These are phyloP conservation scores for Malassezia vespertilionis DNA, from an alignment of 1,284 basidiomycete species.

Conservation along the genomic window DNA sequence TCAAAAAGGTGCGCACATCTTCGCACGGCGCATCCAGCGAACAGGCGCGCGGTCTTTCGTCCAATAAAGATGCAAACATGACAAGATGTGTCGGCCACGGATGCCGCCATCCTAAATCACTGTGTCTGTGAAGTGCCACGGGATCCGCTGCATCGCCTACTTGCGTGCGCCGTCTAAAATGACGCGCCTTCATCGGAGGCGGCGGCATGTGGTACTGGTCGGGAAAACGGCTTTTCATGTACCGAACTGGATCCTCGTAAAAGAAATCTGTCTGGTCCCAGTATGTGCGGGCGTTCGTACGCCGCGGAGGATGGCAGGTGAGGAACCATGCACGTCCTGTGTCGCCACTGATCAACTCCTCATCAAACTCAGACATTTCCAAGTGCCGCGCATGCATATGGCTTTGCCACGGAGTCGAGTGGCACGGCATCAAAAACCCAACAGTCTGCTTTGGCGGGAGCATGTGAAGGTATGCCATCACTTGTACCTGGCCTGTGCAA, in stretches of 20 bases:
- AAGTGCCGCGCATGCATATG: slow-evolving; percentile 57
- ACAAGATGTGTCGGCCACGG: slow-evolving; percentile 70
- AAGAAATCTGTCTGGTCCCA: slow-evolving; percentile 74
- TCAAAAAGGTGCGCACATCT: slow-evolving; percentile 50
- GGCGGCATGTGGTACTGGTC: slow-evolving; percentile 56
- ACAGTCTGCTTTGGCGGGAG: slow-evolving; percentile 43
- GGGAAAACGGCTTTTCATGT: slow-evolving; percentile 61
- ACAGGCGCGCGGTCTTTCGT: slow-evolving; percentile 18
- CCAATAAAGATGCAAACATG: slow-evolving; percentile 64
- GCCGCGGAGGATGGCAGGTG: slow-evolving; percentile 21
- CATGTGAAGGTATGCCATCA: slow-evolving; percentile 21
- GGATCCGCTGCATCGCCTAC: background rate
- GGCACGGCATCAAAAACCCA: slow-evolving; percentile 88
- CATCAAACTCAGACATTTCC: slow-evolving; percentile 3
- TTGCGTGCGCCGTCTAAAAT: background rate
- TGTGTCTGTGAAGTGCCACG: background rate
- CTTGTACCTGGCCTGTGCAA: slow-evolving; percentile 23
- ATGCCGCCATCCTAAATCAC: slow-evolving; percentile 54
- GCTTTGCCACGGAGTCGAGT: slow-evolving; percentile 90
- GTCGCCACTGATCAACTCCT: slow-evolving; percentile 19
- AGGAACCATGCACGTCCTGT: slow-evolving; percentile 26
- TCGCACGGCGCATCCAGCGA: slow-evolving; percentile 41
- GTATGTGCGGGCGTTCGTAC: slow-evolving; percentile 50
- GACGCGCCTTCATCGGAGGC: slow-evolving; percentile 48
- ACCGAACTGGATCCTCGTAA: slow-evolving; percentile 61